Conservation (phyloP, 192 early-diverging fungal species). For the Gaertneriomyces sp. region DNA sequence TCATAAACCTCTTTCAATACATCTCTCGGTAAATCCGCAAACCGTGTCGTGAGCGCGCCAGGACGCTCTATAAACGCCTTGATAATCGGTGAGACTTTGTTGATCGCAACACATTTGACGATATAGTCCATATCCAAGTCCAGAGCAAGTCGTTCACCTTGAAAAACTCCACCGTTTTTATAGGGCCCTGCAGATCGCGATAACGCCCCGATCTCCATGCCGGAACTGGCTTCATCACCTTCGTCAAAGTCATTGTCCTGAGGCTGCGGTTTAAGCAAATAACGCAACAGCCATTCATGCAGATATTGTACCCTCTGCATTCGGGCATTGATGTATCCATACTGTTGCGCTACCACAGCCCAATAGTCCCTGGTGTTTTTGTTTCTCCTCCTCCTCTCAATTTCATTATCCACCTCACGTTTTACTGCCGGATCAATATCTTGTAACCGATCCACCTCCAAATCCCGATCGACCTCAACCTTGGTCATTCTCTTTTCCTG, state of each 20-base stretch:
- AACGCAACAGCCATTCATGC: conserved; percentile 36
- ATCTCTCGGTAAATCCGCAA: conserved; percentile 11
- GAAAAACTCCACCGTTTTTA: conserved; percentile 17
- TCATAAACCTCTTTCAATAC: conserved; percentile 4
- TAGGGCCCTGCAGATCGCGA: conserved; percentile 10
- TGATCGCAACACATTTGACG: neutral
- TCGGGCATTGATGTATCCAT: conserved; percentile 36
- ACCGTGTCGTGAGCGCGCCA: neutral
- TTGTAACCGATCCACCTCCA: conserved; percentile 23
- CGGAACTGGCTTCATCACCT: neutral
- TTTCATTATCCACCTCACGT: neutral
- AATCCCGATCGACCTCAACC: conserved; percentile 18
- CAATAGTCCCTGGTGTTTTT: neutral
- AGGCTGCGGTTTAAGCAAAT: too few relatives aligned
- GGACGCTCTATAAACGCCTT: conserved; percentile 16
- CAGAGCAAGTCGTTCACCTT: too few relatives aligned
- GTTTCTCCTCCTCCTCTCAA: neutral
- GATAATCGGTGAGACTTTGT: neutral
- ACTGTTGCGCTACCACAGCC: conserved; percentile 28
- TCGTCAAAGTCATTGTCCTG: neutral
- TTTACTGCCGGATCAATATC: conserved; percentile 6
- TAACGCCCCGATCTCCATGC: neutral
- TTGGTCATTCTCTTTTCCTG: neutral
- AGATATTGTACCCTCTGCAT: conserved; percentile 27
- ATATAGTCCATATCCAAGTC: neutral